These are phyloP conservation scores for Dactylellina sp. DNA, from an alignment of 2,329 filamentous ascomycete species.

Conservation along the genomic window DNA sequence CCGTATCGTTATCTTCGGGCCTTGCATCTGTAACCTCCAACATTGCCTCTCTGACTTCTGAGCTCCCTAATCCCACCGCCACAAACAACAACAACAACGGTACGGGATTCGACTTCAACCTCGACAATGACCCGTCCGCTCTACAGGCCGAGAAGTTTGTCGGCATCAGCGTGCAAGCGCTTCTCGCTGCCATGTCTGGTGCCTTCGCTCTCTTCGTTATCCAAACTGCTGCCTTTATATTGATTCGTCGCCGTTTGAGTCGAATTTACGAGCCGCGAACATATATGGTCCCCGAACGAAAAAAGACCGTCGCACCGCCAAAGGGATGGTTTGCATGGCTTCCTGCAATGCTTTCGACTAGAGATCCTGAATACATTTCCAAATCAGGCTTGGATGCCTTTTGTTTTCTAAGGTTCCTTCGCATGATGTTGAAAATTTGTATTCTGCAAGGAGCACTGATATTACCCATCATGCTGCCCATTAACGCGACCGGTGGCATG, in stretches of 20 bases:
- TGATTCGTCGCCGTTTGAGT: slow-evolving; percentile 35
- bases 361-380: slow-evolving; percentile 79
- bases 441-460: slow-evolving; percentile 81
- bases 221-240: slow-evolving; percentile 35
- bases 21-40: slow-evolving; percentile 10
- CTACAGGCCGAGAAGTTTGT: slow-evolving; percentile 39
- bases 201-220: slow-evolving; percentile 49
- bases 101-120: background rate
- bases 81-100: slow-evolving; percentile 8
- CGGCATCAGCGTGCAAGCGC: slow-evolving; percentile 43
- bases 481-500: slow-evolving; percentile 81
- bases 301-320: slow-evolving; percentile 42
- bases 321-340: slow-evolving; percentile 47
- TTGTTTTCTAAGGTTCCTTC: slow-evolving; percentile 92
- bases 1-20: background rate
- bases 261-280: slow-evolving; percentile 53
- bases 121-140: slow-evolving; percentile 39
- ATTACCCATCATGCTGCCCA: slow-evolving; percentile 83
- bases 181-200: slow-evolving; percentile 50
- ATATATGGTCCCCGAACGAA: slow-evolving; percentile 51
- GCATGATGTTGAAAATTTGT: slow-evolving; percentile 90
- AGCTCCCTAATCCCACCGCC: slow-evolving; percentile 24
- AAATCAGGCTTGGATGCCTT: slow-evolving; percentile 97
- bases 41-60: slow-evolving; percentile 17
- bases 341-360: slow-evolving; percentile 59